phyloP scores from a whole-genome alignment of 2,329 filamentous ascomycete species.

The Aureobasidium sp. region DNA sequence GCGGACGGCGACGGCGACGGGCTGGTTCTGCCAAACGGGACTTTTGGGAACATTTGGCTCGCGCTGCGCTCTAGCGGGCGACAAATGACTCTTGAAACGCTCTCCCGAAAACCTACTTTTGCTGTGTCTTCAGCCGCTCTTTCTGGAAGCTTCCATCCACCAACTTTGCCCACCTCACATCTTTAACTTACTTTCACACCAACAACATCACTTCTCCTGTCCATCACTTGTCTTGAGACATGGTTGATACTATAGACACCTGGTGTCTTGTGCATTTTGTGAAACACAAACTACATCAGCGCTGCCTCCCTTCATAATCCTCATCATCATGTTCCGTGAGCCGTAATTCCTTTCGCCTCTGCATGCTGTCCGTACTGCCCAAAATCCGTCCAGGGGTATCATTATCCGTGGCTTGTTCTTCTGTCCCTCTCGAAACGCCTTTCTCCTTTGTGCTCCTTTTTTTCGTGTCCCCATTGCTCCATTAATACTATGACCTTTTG shows the following conservation, averaged over 20 bases:
- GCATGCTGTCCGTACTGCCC: slow-evolving; percentile 2
- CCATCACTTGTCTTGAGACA: not conserved
- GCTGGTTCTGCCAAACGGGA: slow-evolving; percentile 3
- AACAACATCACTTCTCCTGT: not conserved
- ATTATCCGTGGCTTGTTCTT: not conserved
- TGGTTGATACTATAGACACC: not conserved
- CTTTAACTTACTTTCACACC: no score
- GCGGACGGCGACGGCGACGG: not conserved
- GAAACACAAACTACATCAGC: not conserved
- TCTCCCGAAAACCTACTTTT: not conserved
- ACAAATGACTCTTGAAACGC: slow-evolving; percentile 9
- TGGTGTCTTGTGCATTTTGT: slow-evolving; percentile 1
- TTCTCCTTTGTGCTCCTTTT: not conserved
- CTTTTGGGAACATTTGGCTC: slow-evolving; percentile 2
- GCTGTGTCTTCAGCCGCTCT: not conserved
- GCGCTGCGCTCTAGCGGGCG: not conserved
- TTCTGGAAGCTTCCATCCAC: slow-evolving; percentile 8
- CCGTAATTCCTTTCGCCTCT: not conserved
- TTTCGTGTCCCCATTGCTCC: not conserved
- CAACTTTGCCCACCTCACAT: no score
- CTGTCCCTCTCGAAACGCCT: not conserved
- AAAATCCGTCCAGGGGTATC: slow-evolving; percentile 1
- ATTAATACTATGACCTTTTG: not conserved
- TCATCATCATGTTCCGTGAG: slow-evolving; percentile 1
- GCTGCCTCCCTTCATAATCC: slow-evolving; percentile 1